Evolutionary conservation across 1,284 basidiomycete species (phyloP).

Genomic region (Leccinum fallax): DNA sequence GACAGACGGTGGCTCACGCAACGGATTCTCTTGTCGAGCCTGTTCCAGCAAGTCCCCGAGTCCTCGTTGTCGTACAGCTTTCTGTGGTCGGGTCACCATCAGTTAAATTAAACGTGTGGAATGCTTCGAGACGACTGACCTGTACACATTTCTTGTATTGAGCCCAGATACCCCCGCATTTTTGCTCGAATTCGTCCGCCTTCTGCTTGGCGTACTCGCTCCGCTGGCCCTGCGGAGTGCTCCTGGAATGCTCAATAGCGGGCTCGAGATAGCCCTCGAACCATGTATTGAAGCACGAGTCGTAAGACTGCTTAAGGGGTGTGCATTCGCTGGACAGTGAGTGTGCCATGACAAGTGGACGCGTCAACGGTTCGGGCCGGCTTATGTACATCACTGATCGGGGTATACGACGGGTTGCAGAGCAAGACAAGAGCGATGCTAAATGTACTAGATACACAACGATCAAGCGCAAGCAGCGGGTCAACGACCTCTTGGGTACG

Average conservation of each 20-base stretch:
- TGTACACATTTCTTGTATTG: constrained; percentile 82
- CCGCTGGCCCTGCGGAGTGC: constrained; percentile 38
- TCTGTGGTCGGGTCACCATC: constrained; percentile 47
- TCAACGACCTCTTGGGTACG: constrained; percentile 29
- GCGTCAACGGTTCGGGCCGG: neutral
- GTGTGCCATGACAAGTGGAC: constrained; percentile 54
- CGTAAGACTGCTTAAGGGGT: constrained; percentile 86
- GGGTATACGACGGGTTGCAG: constrained; percentile 1
- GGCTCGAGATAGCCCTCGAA: constrained; percentile 94
- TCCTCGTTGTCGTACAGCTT: constrained; percentile 79
- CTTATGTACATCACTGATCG: constrained; percentile 21
- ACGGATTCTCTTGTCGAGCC: constrained; percentile 81
- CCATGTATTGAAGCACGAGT: constrained; percentile 95
- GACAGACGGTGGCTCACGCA: constrained; percentile 50
- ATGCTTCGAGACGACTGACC: constrained; percentile 39
- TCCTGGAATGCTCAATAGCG: constrained; percentile 53
- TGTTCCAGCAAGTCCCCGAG: constrained; percentile 77
- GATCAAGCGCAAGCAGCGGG: neutral
- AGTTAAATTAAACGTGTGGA: neutral
- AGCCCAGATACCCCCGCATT: constrained; percentile 81
- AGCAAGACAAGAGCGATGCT: constrained; percentile 6
- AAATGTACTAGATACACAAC: constrained; percentile 22
- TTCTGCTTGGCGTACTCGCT: constrained; percentile 50
- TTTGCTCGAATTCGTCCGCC: constrained; percentile 80
- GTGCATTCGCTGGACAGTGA: constrained; percentile 84